A percentile compares a stretch with the other conserved stretches of the same genome.
These are phyloP conservation scores for Ustilago tritici DNA, from an alignment of 1,284 basidiomycete genomes.

Conservation along the genomic window DNA sequence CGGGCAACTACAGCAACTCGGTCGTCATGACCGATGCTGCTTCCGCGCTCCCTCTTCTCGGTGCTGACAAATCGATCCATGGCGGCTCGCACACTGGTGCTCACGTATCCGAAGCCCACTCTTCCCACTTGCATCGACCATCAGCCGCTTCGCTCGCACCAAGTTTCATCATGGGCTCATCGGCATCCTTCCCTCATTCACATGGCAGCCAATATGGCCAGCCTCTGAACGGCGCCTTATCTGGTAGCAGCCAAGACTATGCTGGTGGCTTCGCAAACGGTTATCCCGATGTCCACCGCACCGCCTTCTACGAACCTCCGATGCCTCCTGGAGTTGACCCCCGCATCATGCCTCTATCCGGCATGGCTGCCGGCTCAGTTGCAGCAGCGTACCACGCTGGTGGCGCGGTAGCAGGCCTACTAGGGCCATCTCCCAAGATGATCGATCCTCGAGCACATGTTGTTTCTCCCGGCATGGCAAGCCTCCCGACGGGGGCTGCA, in stretches of 20 bases:
- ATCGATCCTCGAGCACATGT: conserved; percentile 9
- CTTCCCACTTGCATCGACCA: conserved; percentile 25
- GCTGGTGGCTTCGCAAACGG: conserved; percentile 14
- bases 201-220: conserved; percentile 23
- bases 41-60: conserved; percentile 28
- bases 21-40: conserved; percentile 31
- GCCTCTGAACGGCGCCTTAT: conserved; percentile 5
- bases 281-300: conserved; percentile 36
- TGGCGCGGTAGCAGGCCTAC: too few species aligned
- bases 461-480: conserved; percentile 8
- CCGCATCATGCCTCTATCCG: too few species aligned
- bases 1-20: conserved; percentile 31
- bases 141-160: conserved; percentile 32
- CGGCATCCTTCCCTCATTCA: conserved; percentile 28
- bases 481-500: conserved; percentile 29
- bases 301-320: conserved; percentile 31
- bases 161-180: conserved; percentile 35
- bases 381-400: too few species aligned
- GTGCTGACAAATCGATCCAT: conserved; percentile 18
- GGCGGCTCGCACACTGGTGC: conserved; percentile 19
- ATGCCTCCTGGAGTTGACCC: conserved; percentile 27
- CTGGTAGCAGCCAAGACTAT: conserved; percentile 3
- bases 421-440: background rate
- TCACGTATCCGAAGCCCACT: conserved; percentile 17
- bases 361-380: too few species aligned